Base-by-base conservation (phyloP, 768 basidiomycete species). In the Boletus reticuloceps region DNA sequence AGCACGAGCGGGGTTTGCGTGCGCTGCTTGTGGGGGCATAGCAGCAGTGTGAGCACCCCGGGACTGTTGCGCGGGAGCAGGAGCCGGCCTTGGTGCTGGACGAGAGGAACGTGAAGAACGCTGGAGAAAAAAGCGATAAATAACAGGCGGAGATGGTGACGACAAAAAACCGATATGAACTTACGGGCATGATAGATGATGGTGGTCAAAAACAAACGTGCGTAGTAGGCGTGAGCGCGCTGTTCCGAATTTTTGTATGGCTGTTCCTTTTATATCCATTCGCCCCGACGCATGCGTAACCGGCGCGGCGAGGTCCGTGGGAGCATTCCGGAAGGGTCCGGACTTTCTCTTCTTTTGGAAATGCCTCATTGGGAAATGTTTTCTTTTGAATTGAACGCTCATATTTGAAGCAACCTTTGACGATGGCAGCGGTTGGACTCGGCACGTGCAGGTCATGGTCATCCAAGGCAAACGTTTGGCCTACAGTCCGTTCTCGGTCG, bases 81-180 rank as follows among this genome's bases (percentile, higher is more conserved):
- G 74, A 43, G 83, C 76, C 20, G 88, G 78, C 42, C 73, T 81
- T 53, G 75, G 74, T 22, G 82, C 80, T 8, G 78, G 71, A 53
- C 88, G 82, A 68, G 87, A 86, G 63, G 83, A 82, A 66, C 90
- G 89, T 42, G 90, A 91, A 74, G 82, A 81, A 70, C 90, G 89
- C 91, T 91, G 49, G 20, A 49, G 7, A 22, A 22, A 22, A 22
- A 20, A 37, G 6, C 1, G 16, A 45, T 54, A 29, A 47, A 14
- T 46, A 27, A 36, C 27, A 58, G 16, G 41, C 17, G 5, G 10
- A 2, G 17, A 29, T 20, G 14, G 5, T 27, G 47, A 37, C 20
- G 0, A 14, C 10, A 31, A 55, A 55, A 57, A 10, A 34, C 1
- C 5, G 17, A 51, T 16, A 48, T 48, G 9, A 2, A 72, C 81